Percentiles rank a stretch among this genome's conserved stretches.
Conservation (phyloP, 257 asterid genomes). For the Ajuga chamaepitys region DNA sequence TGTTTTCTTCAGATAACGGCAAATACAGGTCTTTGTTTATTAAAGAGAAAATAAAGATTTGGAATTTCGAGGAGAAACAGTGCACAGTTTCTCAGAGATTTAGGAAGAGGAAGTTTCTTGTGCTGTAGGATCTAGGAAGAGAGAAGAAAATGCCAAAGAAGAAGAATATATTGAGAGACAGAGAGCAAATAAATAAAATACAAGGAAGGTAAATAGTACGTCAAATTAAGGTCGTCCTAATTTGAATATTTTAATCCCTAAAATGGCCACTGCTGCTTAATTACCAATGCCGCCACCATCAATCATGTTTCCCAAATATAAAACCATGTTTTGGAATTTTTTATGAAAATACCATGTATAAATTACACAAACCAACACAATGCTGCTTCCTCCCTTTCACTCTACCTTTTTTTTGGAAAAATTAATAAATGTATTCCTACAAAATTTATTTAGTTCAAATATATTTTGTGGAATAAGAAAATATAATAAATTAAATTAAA, state of each 20-base stretch:
- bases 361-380: no score
- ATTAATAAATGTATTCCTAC: no score
- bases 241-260: no score
- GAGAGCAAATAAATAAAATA: neutral
- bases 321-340: no score
- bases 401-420: no score
- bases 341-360: no score
- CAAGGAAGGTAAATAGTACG: neutral
- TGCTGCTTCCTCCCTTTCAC: no score
- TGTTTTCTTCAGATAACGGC: neutral
- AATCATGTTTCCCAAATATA: neutral
- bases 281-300: neutral
- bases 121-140: slow-evolving; percentile 9
- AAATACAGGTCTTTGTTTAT: neutral
- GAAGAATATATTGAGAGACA: slow-evolving; percentile 27
- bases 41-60: neutral
- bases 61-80: neutral
- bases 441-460: no score
- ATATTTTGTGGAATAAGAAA: no score
- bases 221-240: neutral
- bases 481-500: no score
- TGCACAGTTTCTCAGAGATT: neutral
- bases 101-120: neutral
- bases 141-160: slow-evolving; percentile 27
- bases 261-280: no score